Percentiles rank a stretch among this genome's conserved stretches.
Evolutionary conservation across 371 early-diverging fungal species (phyloP).

Genomic region (Actinomortierella wolfii): DNA sequence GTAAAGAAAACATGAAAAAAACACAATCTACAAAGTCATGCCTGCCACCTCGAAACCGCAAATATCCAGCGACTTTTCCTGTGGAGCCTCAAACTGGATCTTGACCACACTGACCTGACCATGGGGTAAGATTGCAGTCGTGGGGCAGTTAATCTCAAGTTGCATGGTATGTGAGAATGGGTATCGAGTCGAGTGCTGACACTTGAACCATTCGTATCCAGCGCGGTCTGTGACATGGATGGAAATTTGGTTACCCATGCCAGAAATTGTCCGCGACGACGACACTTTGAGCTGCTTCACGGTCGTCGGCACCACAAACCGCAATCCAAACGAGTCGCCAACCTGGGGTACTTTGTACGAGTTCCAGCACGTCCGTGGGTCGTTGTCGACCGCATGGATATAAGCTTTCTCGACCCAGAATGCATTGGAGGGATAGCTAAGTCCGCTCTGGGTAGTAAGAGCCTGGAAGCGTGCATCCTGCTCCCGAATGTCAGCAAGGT

Average conservation of each 20-base stretch:
- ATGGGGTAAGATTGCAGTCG: slow-evolving; percentile 4
- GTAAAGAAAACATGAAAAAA: no score
- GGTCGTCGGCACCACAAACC: slow-evolving; percentile 48
- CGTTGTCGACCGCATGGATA: slow-evolving; percentile 57
- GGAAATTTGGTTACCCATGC: slow-evolving; percentile 17
- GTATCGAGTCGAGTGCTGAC: slow-evolving; percentile 23
- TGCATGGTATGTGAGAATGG: slow-evolving; percentile 29
- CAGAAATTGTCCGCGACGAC: slow-evolving; percentile 8
- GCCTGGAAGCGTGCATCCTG: slow-evolving; percentile 46
- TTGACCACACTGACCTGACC: slow-evolving; percentile 26
- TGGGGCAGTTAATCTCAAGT: slow-evolving; percentile 29
- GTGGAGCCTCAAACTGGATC: slow-evolving; percentile 19
- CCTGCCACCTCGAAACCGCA: slow-evolving; percentile 41
- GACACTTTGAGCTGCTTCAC: slow-evolving; percentile 12
- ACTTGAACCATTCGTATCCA: slow-evolving; percentile 14
- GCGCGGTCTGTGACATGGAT: slow-evolving; percentile 18
- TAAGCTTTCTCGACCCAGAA: slow-evolving; percentile 55
- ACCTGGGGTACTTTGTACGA: slow-evolving; percentile 52
- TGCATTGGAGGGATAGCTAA: slow-evolving; percentile 45
- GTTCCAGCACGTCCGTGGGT: slow-evolving; percentile 63
- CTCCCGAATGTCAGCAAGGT: slow-evolving; percentile 49
- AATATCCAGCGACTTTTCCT: slow-evolving; percentile 37
- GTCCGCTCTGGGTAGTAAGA: no score
- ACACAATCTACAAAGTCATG: slow-evolving; percentile 26
- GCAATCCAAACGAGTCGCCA: slow-evolving; percentile 60